Conservation (phyloP, 1,284 basidiomycete species). For the Malassezia sp. region DNA sequence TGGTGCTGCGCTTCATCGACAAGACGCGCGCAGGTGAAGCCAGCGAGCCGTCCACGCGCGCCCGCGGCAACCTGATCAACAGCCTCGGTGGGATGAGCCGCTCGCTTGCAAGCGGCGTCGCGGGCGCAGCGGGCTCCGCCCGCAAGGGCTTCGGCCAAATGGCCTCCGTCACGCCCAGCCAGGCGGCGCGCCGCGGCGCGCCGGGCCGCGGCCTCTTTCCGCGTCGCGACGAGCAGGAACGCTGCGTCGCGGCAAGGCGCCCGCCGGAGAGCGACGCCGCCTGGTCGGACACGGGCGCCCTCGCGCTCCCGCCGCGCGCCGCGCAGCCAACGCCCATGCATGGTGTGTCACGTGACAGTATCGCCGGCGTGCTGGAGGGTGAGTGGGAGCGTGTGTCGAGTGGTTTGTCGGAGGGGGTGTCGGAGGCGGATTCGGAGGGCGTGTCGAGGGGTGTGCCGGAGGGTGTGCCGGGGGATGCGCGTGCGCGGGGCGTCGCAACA, state of each 20-base stretch:
- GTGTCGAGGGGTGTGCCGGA: too few relatives aligned
- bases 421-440: too few relatives aligned
- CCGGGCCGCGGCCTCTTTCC: conserved; percentile 2
- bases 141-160: conserved; percentile 21
- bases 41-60: conserved; percentile 15
- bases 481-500: background rate
- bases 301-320: background rate
- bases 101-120: conserved; percentile 31
- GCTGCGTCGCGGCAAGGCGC: background rate
- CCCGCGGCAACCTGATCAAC: conserved; percentile 8
- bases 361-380: too few relatives aligned
- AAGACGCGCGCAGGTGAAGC: conserved; percentile 30
- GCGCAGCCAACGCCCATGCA: too few relatives aligned
- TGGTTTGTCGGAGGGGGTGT: too few relatives aligned
- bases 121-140: conserved; percentile 30
- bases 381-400: too few relatives aligned
- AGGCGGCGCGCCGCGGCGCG: background rate
- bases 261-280: conserved; percentile 2
- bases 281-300: too few relatives aligned
- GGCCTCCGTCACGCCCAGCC: background rate
- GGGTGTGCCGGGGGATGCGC: background rate
- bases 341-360: too few relatives aligned
- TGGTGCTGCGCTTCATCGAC: conserved; percentile 33
- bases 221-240: background rate
- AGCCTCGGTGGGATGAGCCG: conserved; percentile 27